These are phyloP conservation scores for Fomes fomentarius DNA, from an alignment of 1,284 basidiomycete genomes.

Conservation along the genomic window DNA sequence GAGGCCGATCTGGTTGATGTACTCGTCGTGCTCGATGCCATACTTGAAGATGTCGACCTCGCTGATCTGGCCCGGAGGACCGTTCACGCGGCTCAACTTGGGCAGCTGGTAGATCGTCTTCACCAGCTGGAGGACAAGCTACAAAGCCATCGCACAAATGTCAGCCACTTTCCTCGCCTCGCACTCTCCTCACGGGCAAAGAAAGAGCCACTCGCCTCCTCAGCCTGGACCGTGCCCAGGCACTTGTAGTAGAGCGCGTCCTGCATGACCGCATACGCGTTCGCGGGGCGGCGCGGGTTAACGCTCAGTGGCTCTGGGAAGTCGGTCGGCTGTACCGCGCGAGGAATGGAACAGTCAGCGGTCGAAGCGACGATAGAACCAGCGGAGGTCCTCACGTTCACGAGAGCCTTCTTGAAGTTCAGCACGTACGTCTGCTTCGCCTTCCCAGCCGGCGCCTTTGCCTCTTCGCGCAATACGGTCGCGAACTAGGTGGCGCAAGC, in stretches of 20 bases:
- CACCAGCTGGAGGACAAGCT: slow-evolving; percentile 45
- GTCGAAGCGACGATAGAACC: not conserved
- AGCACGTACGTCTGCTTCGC: slow-evolving; percentile 48
- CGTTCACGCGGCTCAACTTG: slow-evolving; percentile 47
- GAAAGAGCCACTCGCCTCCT: slow-evolving; percentile 29
- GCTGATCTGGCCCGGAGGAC: slow-evolving; percentile 41
- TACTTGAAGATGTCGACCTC: slow-evolving; percentile 32
- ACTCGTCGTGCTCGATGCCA: slow-evolving; percentile 32
- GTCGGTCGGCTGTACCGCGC: slow-evolving; percentile 34
- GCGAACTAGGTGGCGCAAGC: slow-evolving; percentile 42
- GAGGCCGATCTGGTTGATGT: slow-evolving; percentile 30
- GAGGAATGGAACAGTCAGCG: not conserved
- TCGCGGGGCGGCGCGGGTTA: slow-evolving; percentile 42
- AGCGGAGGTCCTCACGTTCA: slow-evolving; percentile 43
- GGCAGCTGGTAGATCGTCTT: slow-evolving; percentile 49
- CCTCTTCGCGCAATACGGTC: slow-evolving; percentile 50
- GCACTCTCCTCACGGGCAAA: not conserved
- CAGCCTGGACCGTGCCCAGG: slow-evolving; percentile 42
- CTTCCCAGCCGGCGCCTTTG: slow-evolving; percentile 38
- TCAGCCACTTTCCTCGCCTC: too few species aligned
- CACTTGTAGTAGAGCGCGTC: slow-evolving; percentile 50
- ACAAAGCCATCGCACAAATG: not conserved
- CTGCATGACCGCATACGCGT: slow-evolving; percentile 42
- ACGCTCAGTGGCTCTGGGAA: slow-evolving; percentile 48
- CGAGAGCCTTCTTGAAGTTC: slow-evolving; percentile 52